Evolutionary conservation across 2,329 filamentous ascomycete species (phyloP), one percentile per base, ranked within the genome.

Genomic region (Pyricularia pennisetigena): DNA sequence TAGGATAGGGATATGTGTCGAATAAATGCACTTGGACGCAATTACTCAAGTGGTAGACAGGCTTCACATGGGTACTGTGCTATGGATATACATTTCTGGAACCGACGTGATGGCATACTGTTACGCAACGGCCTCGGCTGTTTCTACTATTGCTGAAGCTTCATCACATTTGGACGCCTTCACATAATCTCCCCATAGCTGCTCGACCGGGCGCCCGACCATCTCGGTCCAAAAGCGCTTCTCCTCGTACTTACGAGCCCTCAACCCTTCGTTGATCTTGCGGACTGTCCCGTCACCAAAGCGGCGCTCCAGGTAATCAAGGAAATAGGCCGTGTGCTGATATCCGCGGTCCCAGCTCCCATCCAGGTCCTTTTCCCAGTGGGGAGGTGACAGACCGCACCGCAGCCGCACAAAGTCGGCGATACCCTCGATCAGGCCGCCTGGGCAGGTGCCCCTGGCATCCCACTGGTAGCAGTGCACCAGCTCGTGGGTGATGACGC

Each of bases 391-490:
- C 30, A 96, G 83, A 0, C 85, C 85, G 66, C 89, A 89, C 71
- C 87, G 88, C 70, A 98, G 80, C 2, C 94, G 86, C 28, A 98
- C 94, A 86, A 92, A 98, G 79, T 98, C 95, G 24, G 94, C 94
- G 67, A 98, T 87, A 0, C 94, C 94, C 78, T 98, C 94, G 68
- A 97, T 89, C 64, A 98, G 78, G 0, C 95, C 95, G 0, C 89
- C 89, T 0, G 90, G 90, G 62, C 87, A 86, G 4, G 80, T 80
- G 1, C 82, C 83, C 24, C 73, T 80, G 1, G 83, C 90, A 73
- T 92, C 89, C 78, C 92, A 90, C 78, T 98, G 94, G 79, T 91
- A 96, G 79, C 93, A 97, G 80, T 98, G 95, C 16, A 98, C 94
- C 70, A 97, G 89, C 79, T 98, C 94, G 76, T 98, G 94, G 1